Evolutionary conservation across 768 basidiomycete species (phyloP).

Genomic region (Tulasnella sp.): DNA sequence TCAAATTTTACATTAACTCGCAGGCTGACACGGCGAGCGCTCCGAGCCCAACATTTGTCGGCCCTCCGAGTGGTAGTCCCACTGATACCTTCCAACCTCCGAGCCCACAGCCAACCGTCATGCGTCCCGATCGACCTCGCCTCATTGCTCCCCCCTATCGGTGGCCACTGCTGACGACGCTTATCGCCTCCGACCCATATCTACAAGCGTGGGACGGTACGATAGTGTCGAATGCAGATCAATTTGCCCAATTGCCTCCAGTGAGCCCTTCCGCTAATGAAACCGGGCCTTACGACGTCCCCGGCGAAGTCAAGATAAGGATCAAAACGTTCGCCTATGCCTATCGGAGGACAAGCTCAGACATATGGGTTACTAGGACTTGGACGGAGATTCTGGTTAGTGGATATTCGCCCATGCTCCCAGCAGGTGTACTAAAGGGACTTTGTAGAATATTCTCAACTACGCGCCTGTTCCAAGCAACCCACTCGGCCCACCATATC

Average conservation of each 20-base stretch:
- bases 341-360: slow-evolving; percentile 34
- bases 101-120: slow-evolving; percentile 26
- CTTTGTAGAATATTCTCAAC: not conserved
- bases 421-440: not conserved
- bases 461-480: not conserved
- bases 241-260: slow-evolving; percentile 35
- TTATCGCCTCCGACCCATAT: slow-evolving; percentile 43
- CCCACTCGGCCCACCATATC: slow-evolving; percentile 29
- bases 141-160: slow-evolving; percentile 42
- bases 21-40: no score
- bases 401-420: not conserved
- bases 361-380: not conserved
- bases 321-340: slow-evolving; percentile 46
- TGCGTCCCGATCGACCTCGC: slow-evolving; percentile 40
- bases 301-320: slow-evolving; percentile 42
- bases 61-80: no score
- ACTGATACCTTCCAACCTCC: not conserved
- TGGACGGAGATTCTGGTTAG: not conserved
- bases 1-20: no score
- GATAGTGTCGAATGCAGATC: slow-evolving; percentile 41
- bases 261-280: slow-evolving; percentile 41
- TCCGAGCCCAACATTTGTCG: no score
- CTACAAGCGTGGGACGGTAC: slow-evolving; percentile 44
- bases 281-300: slow-evolving; percentile 43
- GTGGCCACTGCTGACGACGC: slow-evolving; percentile 40